Conservation (phyloP, 768 basidiomycete species). For the Boletus tomentosulus region DNA sequence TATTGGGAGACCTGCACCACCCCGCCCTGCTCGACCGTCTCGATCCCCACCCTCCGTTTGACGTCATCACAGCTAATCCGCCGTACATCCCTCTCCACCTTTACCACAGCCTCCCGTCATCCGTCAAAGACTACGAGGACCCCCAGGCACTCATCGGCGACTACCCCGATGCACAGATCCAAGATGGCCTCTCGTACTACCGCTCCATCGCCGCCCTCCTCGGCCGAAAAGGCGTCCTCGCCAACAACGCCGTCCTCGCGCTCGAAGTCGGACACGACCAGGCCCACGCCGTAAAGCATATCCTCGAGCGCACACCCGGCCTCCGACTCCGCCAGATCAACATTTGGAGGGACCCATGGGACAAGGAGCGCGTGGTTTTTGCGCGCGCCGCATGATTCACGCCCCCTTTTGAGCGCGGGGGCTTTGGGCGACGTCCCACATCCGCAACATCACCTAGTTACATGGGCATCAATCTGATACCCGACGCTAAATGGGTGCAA, state of each 20-base stretch:
- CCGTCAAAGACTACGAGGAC: constrained; percentile 80
- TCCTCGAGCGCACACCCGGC: constrained; percentile 45
- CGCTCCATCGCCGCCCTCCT: constrained; percentile 64
- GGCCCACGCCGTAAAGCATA: constrained; percentile 53
- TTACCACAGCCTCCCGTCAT: constrained; percentile 58
- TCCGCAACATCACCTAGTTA: constrained; percentile 14
- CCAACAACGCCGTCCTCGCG: constrained; percentile 52
- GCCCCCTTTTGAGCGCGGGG: not conserved
- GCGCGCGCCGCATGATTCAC: constrained; percentile 38
- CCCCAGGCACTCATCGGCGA: constrained; percentile 78
- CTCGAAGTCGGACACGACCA: constrained; percentile 80
- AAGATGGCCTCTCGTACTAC: constrained; percentile 65
- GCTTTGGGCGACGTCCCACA: not conserved
- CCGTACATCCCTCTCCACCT: constrained; percentile 76
- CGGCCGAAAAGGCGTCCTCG: constrained; percentile 47
- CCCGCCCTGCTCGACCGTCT: constrained; percentile 23
- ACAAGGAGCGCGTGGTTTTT: constrained; percentile 66
- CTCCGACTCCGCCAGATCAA: constrained; percentile 36
- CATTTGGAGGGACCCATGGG: constrained; percentile 82
- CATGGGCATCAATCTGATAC: constrained; percentile 3
- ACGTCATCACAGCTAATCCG: constrained; percentile 81
- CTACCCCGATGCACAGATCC: constrained; percentile 33
- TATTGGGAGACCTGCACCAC: constrained; percentile 44
- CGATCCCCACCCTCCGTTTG: constrained; percentile 49
- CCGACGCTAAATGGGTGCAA: not conserved